Evolutionary conservation across 306 rosid species (phyloP).

Genomic region (Casuarina glauca): DNA sequence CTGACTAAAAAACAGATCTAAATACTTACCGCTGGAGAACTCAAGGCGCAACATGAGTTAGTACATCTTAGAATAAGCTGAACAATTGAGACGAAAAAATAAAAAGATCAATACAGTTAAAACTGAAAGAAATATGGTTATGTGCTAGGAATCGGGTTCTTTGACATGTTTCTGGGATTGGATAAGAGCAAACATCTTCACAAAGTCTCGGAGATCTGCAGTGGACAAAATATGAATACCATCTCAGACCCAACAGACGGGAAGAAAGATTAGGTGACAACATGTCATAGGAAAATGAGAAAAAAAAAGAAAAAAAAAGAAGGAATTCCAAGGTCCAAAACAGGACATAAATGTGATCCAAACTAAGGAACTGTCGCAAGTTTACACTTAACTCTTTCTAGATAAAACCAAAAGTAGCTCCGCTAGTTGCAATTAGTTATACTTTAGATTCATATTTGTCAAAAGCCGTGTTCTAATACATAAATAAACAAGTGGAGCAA

Average conservation of each 20-base stretch:
- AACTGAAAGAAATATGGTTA: conserved; percentile 19
- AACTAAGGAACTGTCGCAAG: background rate
- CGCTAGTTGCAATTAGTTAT: background rate
- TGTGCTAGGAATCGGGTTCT: conserved; percentile 29
- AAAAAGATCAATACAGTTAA: background rate
- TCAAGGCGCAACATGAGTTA: background rate
- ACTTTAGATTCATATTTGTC: background rate
- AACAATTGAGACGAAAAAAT: background rate
- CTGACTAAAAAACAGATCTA: background rate
- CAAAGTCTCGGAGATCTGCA: conserved; percentile 89
- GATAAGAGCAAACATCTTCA: conserved; percentile 38
- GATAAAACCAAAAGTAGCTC: background rate
- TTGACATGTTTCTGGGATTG: conserved; percentile 26
- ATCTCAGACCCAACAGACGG: conserved; percentile 27
- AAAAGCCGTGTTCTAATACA: conserved; percentile 11
- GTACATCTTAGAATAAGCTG: background rate
- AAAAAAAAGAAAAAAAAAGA: background rate
- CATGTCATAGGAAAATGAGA: background rate
- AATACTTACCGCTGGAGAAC: background rate
- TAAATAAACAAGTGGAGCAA: conserved; percentile 3
- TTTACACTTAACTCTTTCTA: background rate
- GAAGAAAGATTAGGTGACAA: background rate
- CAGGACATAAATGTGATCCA: background rate
- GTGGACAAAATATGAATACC: conserved; percentile 15
- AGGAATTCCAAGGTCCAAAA: background rate